A percentile compares a stretch with the other conserved stretches of the same genome.
Evolutionary conservation across 306 rosid species (phyloP).

Genomic region (Gastrolobium bilobum): DNA sequence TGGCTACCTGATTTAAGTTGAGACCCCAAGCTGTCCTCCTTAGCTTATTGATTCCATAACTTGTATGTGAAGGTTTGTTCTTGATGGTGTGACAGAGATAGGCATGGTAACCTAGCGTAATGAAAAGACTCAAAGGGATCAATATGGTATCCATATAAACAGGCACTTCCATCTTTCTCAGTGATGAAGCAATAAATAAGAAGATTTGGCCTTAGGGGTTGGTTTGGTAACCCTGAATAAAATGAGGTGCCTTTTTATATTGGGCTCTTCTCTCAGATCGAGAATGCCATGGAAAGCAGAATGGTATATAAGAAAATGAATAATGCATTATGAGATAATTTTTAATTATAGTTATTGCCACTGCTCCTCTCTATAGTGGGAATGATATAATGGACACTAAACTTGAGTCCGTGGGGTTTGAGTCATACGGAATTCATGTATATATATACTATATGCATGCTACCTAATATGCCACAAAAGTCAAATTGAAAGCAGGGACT

Average conservation of each 20-base stretch:
- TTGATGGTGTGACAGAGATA: constrained; percentile 73
- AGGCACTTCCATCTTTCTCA: constrained; percentile 55
- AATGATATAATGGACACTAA: constrained; percentile 57
- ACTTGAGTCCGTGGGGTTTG: constrained; percentile 44
- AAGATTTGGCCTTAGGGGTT: neutral
- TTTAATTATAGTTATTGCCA: constrained; percentile 39
- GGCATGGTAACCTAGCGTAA: constrained; percentile 71
- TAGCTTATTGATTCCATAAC: constrained; percentile 62
- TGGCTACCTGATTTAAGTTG: constrained; percentile 60
- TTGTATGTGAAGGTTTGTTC: constrained; percentile 69
- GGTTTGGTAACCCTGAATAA: constrained; percentile 2
- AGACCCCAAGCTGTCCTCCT: constrained; percentile 69
- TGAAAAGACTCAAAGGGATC: constrained; percentile 68
- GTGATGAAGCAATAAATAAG: constrained; percentile 24
- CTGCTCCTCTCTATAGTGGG: constrained; percentile 51
- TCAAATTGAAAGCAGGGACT: neutral
- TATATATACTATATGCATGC: constrained; percentile 16
- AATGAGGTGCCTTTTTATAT: constrained; percentile 45
- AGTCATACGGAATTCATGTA: constrained; percentile 37
- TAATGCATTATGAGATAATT: constrained; percentile 23
- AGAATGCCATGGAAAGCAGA: constrained; percentile 11
- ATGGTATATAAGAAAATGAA: constrained; percentile 29
- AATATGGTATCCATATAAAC: constrained; percentile 70
- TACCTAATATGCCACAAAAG: constrained; percentile 17
- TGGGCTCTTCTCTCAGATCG: neutral